Percentiles rank a stretch among this genome's conserved stretches.
These are phyloP conservation scores for Conidiobolus incongruus DNA, from an alignment of 371 early-diverging fungal species.

Conservation along the genomic window DNA sequence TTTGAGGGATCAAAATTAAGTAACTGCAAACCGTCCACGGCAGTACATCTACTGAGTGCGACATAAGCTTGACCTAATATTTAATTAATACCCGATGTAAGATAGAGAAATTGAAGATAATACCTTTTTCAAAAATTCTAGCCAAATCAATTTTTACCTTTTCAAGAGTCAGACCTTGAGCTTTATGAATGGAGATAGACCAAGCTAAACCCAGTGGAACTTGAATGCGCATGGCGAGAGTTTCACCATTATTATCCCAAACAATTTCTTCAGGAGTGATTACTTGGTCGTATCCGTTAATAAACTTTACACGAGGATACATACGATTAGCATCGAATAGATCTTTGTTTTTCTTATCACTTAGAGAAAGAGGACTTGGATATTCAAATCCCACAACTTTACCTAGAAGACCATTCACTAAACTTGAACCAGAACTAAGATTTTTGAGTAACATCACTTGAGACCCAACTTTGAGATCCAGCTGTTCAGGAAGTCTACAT, in stretches of 20 bases:
- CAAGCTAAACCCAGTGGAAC: slow-evolving; percentile 40
- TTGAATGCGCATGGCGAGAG: slow-evolving; percentile 16
- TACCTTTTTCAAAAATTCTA: slow-evolving; percentile 48
- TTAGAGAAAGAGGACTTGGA: not conserved
- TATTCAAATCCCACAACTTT: slow-evolving; percentile 28
- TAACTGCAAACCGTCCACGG: slow-evolving; percentile 38
- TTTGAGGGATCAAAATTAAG: slow-evolving; percentile 35
- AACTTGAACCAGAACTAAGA: slow-evolving; percentile 12
- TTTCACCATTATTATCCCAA: slow-evolving; percentile 24
- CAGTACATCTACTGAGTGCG: slow-evolving; percentile 55
- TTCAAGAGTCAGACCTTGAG: slow-evolving; percentile 81
- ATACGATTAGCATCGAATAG: not conserved
- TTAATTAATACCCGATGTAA: slow-evolving; percentile 3
- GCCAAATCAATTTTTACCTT: slow-evolving; percentile 51
- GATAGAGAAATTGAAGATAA: not conserved
- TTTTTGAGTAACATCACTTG: slow-evolving; percentile 84
- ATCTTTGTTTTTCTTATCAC: not conserved
- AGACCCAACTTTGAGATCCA: slow-evolving; percentile 46
- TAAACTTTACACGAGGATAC: slow-evolving; percentile 33
- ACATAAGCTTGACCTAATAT: slow-evolving; percentile 74
- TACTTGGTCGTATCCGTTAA: slow-evolving; percentile 17
- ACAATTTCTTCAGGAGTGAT: slow-evolving; percentile 30
- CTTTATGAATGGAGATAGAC: slow-evolving; percentile 62
- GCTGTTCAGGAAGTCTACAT: slow-evolving; percentile 21
- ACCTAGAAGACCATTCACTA: slow-evolving; percentile 78